Evolutionary conservation across 1,284 basidiomycete genomes (phyloP).

Genomic region (Pascua sp.): DNA sequence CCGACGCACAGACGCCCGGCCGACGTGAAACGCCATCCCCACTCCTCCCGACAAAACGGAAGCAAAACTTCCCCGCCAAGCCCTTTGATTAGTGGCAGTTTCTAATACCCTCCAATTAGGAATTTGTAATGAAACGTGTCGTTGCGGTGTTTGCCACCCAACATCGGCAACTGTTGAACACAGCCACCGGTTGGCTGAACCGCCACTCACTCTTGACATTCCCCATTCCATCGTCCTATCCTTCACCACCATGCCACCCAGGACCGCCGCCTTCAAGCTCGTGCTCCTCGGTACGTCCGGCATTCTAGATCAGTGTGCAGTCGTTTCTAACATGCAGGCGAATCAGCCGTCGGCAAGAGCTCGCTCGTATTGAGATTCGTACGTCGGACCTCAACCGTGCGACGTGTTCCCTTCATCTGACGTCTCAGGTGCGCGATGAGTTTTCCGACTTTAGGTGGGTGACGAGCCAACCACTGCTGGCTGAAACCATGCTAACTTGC

Average conservation of each 20-base stretch:
- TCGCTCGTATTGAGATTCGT: slow-evolving; percentile 93
- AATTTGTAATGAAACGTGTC: too few relatives aligned
- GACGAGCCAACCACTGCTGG: neutral
- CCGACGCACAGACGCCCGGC: too few relatives aligned
- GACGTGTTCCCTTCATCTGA: neutral
- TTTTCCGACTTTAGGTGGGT: slow-evolving; percentile 92
- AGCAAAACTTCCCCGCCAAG: too few relatives aligned
- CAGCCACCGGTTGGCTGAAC: too few relatives aligned
- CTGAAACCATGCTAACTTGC: neutral
- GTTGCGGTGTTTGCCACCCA: slow-evolving; percentile 5
- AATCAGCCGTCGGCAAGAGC: slow-evolving; percentile 96
- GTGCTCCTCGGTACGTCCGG: slow-evolving; percentile 70
- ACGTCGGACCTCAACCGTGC: slow-evolving; percentile 37
- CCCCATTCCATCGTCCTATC: too few relatives aligned
- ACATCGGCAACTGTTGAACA: neutral
- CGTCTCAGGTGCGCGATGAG: slow-evolving; percentile 64
- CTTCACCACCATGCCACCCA: slow-evolving; percentile 28
- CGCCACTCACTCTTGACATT: too few relatives aligned
- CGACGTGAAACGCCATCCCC: too few relatives aligned
- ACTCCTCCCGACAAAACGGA: too few relatives aligned
- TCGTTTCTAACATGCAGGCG: slow-evolving; percentile 58
- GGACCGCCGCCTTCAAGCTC: slow-evolving; percentile 61
- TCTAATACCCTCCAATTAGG: too few relatives aligned
- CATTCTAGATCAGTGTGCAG: too few relatives aligned
- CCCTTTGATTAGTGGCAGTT: too few relatives aligned